A percentile compares a stretch with the other conserved stretches of the same genome.
Conservation (phyloP, 352 stramenopile genomes). For the Stramenopiles sp. region DNA sequence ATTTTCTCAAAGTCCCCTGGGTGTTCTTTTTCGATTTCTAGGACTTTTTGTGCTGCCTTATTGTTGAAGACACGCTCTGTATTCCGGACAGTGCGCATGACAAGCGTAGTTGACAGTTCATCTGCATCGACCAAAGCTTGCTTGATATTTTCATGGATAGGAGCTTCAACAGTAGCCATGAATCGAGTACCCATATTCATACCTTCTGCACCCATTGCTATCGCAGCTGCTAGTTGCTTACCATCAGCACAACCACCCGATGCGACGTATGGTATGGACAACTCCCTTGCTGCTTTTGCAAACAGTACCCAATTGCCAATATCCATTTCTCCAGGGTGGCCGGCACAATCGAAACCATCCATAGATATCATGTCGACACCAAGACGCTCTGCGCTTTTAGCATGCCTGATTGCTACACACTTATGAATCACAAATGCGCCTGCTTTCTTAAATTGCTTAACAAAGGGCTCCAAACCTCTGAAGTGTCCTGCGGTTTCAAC, state of each 20-base stretch:
- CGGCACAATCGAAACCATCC: slow-evolving; percentile 31
- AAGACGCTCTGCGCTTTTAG: slow-evolving; percentile 23
- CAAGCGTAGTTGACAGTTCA: slow-evolving; percentile 26
- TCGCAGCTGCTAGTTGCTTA: slow-evolving; percentile 24
- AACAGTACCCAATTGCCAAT: slow-evolving; percentile 29
- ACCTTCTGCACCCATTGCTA: slow-evolving; percentile 26
- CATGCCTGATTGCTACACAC: slow-evolving; percentile 29
- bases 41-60: slow-evolving; percentile 22
- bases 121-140: slow-evolving; percentile 22
- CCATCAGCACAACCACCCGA: slow-evolving; percentile 26
- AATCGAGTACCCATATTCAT: slow-evolving; percentile 31
- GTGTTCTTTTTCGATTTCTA: slow-evolving; percentile 26
- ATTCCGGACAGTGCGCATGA: slow-evolving; percentile 27
- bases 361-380: slow-evolving; percentile 29
- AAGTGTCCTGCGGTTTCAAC: slow-evolving; percentile 27
- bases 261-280: slow-evolving; percentile 23
- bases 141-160: slow-evolving; percentile 26
- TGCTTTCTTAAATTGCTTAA: slow-evolving; percentile 26
- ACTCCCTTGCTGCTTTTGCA: slow-evolving; percentile 21
- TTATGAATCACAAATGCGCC: slow-evolving; percentile 31
- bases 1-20: slow-evolving; percentile 26
- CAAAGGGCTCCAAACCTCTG: slow-evolving; percentile 20
- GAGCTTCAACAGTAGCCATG: slow-evolving; percentile 27
- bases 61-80: slow-evolving; percentile 29
- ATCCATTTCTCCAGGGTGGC: slow-evolving; percentile 30